These are phyloP conservation scores for Linnemannia zychae DNA, from an alignment of 192 early-diverging fungal genomes.

Conservation along the genomic window DNA sequence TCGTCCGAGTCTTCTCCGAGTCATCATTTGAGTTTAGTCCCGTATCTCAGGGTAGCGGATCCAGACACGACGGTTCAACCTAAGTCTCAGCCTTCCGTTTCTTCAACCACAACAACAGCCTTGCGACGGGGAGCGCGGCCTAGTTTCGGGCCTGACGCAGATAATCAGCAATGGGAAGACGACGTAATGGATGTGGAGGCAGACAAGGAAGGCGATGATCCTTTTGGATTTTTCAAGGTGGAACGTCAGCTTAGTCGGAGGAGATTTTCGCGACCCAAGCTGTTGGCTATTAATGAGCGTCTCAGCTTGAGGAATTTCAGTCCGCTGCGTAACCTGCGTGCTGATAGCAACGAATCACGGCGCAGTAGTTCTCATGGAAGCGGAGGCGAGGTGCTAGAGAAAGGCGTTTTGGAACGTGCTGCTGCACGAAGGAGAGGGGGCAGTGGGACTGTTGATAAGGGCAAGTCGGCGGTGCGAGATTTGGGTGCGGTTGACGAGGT, in stretches of 20 bases:
- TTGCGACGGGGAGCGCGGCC: too few relatives aligned
- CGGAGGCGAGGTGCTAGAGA: not conserved
- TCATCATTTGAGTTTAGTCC: not conserved
- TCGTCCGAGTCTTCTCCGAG: not conserved
- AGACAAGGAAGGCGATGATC: conserved; percentile 22
- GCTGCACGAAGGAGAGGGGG: conserved; percentile 23
- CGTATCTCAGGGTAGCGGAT: conserved; percentile 1
- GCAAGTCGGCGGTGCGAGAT: conserved; percentile 3
- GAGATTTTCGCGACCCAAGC: conserved; percentile 10
- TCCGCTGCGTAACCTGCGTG: not conserved
- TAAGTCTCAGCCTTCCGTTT: not conserved
- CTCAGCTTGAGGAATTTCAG: not conserved
- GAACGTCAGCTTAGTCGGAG: conserved; percentile 12
- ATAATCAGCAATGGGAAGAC: not conserved
- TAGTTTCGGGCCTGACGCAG: too few relatives aligned
- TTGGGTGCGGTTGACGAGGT: not conserved
- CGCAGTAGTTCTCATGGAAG: too few relatives aligned
- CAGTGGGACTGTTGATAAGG: not conserved
- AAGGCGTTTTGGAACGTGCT: conserved; percentile 1
- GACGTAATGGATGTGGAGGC: not conserved
- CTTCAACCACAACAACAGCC: not conserved
- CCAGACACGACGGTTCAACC: not conserved
- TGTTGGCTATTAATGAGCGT: conserved; percentile 25
- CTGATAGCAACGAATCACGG: not conserved
- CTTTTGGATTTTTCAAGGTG: conserved; percentile 39